These are phyloP conservation scores for Debaryomyces udenii DNA, from an alignment of 1,139 yeast species.

Conservation along the genomic window DNA sequence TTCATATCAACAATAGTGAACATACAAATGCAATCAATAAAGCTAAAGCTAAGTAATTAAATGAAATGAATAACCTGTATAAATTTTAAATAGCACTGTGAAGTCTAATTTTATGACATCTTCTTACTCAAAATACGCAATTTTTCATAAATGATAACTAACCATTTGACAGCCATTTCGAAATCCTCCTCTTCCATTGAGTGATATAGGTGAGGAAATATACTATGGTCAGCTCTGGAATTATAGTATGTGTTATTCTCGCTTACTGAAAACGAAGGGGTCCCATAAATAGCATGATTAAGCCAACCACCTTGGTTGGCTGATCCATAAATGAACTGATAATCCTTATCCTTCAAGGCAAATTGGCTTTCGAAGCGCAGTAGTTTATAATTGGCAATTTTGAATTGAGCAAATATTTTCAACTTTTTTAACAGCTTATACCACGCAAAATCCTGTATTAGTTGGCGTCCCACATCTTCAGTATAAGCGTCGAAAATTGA, in stretches of 20 bases:
- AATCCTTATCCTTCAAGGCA: constrained; percentile 27
- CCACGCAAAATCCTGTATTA: constrained; percentile 71
- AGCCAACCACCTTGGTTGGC: constrained; percentile 19
- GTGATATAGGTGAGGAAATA: constrained; percentile 29
- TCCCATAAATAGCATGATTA: constrained; percentile 30
- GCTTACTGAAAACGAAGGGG: constrained; percentile 19
- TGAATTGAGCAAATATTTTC: constrained; percentile 58
- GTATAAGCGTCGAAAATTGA: constrained; percentile 39
- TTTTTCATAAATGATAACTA: constrained; percentile 34
- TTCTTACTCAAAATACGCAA: constrained; percentile 18
- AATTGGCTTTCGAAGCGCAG: constrained; percentile 50
- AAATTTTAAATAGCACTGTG: not conserved
- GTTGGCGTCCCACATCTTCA: constrained; percentile 44
- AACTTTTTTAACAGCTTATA: constrained; percentile 61
- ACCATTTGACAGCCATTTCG: constrained; percentile 31
- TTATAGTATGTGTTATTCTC: constrained; percentile 14
- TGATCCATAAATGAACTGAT: constrained; percentile 20
- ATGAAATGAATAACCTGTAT: constrained; percentile 1
- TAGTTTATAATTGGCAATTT: constrained; percentile 56
- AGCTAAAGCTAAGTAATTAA: constrained; percentile 1
- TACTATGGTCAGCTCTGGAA: constrained; percentile 19
- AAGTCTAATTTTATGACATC: constrained; percentile 12
- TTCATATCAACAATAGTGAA: too few species aligned
- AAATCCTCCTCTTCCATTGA: constrained; percentile 28
- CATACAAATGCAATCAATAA: not conserved